Evolutionary conservation across 2,329 filamentous ascomycete genomes (phyloP).

Genomic region (Aspergillus floridensis): DNA sequence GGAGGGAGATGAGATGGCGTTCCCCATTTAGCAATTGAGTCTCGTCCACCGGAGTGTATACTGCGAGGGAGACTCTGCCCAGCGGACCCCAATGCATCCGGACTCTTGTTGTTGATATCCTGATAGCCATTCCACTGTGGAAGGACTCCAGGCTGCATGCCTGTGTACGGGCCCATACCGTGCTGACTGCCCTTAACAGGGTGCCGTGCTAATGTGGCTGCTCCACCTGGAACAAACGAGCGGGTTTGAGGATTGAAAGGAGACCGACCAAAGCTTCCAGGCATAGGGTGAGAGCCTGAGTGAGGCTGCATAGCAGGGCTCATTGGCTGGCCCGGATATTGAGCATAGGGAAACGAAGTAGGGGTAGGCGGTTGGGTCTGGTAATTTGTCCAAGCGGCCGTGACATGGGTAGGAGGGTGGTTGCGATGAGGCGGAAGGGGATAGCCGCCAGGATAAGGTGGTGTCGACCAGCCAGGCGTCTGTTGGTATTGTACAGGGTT

Average conservation of each 20-base stretch:
- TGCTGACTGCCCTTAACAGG: constrained; percentile 32
- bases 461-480: constrained; percentile 31
- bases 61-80: constrained; percentile 20
- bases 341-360: constrained; percentile 71
- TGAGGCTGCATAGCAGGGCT: constrained; percentile 65
- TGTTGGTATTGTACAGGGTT: constrained; percentile 34
- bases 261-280: constrained; percentile 78
- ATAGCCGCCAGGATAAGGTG: constrained; percentile 33
- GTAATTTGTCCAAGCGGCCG: constrained; percentile 40
- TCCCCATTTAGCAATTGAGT: constrained; percentile 51
- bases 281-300: constrained; percentile 76
- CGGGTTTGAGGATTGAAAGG: constrained; percentile 94
- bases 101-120: constrained; percentile 23
- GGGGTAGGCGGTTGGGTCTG: constrained; percentile 39
- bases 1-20: constrained; percentile 50
- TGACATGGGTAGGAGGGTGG: constrained; percentile 23
- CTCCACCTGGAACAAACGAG: constrained; percentile 73
- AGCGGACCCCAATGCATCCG: constrained; percentile 19
- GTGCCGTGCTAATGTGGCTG: constrained; percentile 30
- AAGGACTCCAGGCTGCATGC: constrained; percentile 23
- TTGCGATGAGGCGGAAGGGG: constrained; percentile 39
- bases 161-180: constrained; percentile 27
- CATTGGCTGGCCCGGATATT: constrained; percentile 63
- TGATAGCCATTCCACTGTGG: constrained; percentile 30
- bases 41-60: constrained; percentile 26